A percentile compares a stretch with the other conserved stretches of the same genome.
Conservation (phyloP, 768 basidiomycete species). For the Termitomyces sp. region DNA sequence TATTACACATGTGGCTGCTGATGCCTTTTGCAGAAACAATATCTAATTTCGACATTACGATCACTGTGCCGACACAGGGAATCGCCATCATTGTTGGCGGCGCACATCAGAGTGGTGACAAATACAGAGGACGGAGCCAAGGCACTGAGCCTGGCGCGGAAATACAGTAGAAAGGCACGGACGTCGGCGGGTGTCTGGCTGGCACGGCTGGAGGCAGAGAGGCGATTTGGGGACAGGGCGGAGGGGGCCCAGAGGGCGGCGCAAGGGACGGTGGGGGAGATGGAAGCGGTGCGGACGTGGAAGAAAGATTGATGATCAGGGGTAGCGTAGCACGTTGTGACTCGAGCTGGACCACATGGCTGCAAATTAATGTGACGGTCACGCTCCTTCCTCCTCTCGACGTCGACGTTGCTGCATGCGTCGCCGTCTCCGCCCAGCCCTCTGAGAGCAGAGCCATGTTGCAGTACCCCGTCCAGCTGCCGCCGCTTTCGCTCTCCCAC, state of each 20-base stretch:
- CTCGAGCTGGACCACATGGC: slow-evolving; percentile 11
- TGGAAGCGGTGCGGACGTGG: slow-evolving; percentile 53
- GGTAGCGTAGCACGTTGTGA: neutral
- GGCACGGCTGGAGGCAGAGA: slow-evolving; percentile 46
- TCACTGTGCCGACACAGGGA: slow-evolving; percentile 23
- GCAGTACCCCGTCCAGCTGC: slow-evolving; percentile 50
- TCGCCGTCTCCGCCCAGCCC: slow-evolving; percentile 27
- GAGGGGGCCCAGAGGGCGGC: slow-evolving; percentile 37
- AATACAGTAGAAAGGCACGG: slow-evolving; percentile 40
- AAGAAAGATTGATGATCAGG: slow-evolving; percentile 12
- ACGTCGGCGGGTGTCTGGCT: slow-evolving; percentile 48
- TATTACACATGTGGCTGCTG: slow-evolving; percentile 16
- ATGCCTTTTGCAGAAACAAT: slow-evolving; percentile 44
- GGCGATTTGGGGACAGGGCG: slow-evolving; percentile 21
- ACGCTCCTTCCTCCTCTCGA: slow-evolving; percentile 11
- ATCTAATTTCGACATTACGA: slow-evolving; percentile 46
- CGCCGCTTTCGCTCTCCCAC: slow-evolving; percentile 36
- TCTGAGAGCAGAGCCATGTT: slow-evolving; percentile 58
- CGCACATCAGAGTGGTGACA: slow-evolving; percentile 29
- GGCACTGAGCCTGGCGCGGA: slow-evolving; percentile 37
- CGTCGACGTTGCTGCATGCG: slow-evolving; percentile 23
- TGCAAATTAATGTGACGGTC: slow-evolving; percentile 19
- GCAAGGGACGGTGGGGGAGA: slow-evolving; percentile 24
- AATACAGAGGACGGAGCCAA: slow-evolving; percentile 23
- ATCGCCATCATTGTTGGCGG: slow-evolving; percentile 29